Base-by-base conservation (phyloP, 2,329 filamentous ascomycete genomes). In the Fusarium fracticaudum region DNA sequence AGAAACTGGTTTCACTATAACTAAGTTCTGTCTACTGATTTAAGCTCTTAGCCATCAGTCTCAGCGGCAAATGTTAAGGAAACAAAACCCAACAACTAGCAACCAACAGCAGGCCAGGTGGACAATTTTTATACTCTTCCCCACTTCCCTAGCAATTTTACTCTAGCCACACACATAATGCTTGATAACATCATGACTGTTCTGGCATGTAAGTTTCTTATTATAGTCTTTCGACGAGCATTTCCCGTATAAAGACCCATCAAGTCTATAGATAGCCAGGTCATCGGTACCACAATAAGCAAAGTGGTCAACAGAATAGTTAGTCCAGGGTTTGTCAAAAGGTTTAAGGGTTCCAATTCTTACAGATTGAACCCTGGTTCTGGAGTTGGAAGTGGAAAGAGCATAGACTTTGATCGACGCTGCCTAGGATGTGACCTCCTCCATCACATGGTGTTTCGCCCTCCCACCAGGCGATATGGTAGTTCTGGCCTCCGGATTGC, bases 321-420 rank as follows among this genome's bases (percentile, higher is more conserved):
- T 24, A 24, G 24, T 24, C 24, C 24, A 24, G 4, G 4, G 24
- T 18, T n/a, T 0, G 5, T 6, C 7, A 35, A n/a, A 5, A 33
- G 0, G 3, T 9, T 13, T 1, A 0, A 50, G 15, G 13, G n/a
- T n/a, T n/a, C n/a, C n/a, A n/a, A 11, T 35, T n/a, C 47, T 51
- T 11, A 51, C 48, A 51, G 31, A 51, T 33, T n/a, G 48, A 1
- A 13, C 48, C 48, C 22, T 51, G 48, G 22, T 33, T n/a, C 15
- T 51, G 29, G 3, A 51, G 22, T 3, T 51, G 31, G 31, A 51
- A 51, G 22, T 51, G 7, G 48, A 33, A 35, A n/a, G 48, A 51
- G 48, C 48, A 51, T 35, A 51, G 15, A 13, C 26, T 33, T 33
- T 51, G 29, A 8, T 33, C 31, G 8, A 35, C 48, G 31, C 11